Conservation (phyloP, 192 early-diverging fungal species). For the Backusella australiensis region DNA sequence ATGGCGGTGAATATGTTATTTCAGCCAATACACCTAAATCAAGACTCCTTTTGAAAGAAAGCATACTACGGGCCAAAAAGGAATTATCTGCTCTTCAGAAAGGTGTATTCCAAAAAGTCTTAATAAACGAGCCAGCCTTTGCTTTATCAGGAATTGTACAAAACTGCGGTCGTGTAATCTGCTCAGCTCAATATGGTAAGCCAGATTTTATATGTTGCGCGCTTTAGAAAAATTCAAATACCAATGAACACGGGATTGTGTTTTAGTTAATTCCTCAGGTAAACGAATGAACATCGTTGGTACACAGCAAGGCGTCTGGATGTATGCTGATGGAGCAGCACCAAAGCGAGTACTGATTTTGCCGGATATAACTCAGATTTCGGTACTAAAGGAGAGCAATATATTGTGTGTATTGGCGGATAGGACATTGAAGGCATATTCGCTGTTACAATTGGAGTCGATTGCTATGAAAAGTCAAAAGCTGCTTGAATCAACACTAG, state of each 20-base stretch:
- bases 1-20: constrained; percentile 65
- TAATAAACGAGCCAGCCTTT: constrained; percentile 43
- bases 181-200: constrained; percentile 48
- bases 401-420: neutral
- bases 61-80: constrained; percentile 60
- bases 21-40: constrained; percentile 42
- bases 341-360: constrained; percentile 46
- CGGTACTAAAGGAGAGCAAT: neutral
- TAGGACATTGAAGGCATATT: constrained; percentile 45
- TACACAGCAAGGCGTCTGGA: constrained; percentile 80
- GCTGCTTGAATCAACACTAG: neutral
- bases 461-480: neutral
- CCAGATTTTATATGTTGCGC: neutral
- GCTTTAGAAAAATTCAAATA: neutral
- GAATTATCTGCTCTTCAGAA: constrained; percentile 21
- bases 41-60: constrained; percentile 72
- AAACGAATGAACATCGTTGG: constrained; percentile 69
- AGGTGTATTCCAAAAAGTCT: constrained; percentile 44
- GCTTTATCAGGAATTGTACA: constrained; percentile 33
- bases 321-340: constrained; percentile 21
- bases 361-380: neutral
- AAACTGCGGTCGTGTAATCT: constrained; percentile 49
- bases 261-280: constrained; percentile 25
- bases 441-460: constrained; percentile 63
- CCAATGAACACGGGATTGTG: neutral